Percentiles rank a stretch among this genome's conserved stretches.
Conservation (phyloP, 2,329 filamentous ascomycete genomes). For the Stylonectria norvegica region DNA sequence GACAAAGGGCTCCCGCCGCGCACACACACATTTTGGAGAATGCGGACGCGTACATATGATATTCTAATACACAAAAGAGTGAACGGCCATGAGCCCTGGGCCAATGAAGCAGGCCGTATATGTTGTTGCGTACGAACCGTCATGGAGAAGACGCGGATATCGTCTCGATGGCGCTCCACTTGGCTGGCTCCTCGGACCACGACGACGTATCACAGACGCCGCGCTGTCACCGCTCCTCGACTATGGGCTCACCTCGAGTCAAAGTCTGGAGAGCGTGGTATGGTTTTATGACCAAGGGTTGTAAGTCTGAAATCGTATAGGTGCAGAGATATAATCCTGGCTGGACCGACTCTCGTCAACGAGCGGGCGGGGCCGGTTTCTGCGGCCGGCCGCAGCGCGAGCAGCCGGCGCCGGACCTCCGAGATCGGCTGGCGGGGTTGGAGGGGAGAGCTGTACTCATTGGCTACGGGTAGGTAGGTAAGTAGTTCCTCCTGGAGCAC, state of each 20-base stretch:
- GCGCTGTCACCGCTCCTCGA: not conserved
- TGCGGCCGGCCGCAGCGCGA: constrained; percentile 19
- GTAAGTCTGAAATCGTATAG: too few relatives aligned
- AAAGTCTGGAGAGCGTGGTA: not conserved
- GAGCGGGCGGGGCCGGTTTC: too few relatives aligned
- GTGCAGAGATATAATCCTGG: too few relatives aligned
- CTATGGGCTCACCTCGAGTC: not conserved
- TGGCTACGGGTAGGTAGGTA: too few relatives aligned
- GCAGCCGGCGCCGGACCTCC: constrained; percentile 24
- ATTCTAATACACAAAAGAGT: constrained; percentile 8
- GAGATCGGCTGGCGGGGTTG: constrained; percentile 39
- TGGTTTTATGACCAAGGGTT: too few relatives aligned
- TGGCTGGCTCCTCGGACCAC: not conserved
- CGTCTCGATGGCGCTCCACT: not conserved
- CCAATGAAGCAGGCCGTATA: constrained; percentile 4
- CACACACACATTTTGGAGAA: constrained; percentile 9
- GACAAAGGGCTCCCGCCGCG: constrained; percentile 21
- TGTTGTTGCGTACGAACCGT: constrained; percentile 4
- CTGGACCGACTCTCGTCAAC: too few relatives aligned
- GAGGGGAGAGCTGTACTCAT: too few relatives aligned
- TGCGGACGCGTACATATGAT: constrained; percentile 17
- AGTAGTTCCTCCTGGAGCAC: too few relatives aligned
- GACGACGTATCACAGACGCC: not conserved
- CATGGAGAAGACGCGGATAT: constrained; percentile 11
- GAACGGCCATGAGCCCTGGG: constrained; percentile 7